phyloP scores from a whole-genome alignment of 305 asterid genomes.

The Ilex paraguariensis region DNA sequence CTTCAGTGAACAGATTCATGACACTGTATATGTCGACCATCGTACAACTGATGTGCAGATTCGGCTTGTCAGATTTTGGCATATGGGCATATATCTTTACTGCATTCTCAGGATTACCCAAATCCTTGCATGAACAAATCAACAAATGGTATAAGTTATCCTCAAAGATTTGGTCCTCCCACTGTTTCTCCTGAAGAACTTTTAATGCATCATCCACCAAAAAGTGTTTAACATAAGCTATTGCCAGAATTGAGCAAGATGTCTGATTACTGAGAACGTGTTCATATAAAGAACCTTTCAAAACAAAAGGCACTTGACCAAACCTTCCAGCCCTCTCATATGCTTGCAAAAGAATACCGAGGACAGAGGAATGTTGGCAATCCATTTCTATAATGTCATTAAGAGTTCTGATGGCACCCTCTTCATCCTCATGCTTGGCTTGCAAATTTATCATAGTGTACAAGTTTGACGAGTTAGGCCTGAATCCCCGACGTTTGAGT shows the following conservation, averaged over 20 bases:
- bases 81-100: conserved; percentile 47
- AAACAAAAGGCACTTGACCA: conserved; percentile 36
- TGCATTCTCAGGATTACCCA: conserved; percentile 52
- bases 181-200: conserved; percentile 54
- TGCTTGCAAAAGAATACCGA: conserved; percentile 64
- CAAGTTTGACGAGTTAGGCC: conserved; percentile 70
- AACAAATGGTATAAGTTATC: conserved; percentile 74
- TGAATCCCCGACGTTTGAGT: conserved; percentile 52
- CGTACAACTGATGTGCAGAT: conserved; percentile 69
- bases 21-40: conserved; percentile 81
- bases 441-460: conserved; percentile 79
- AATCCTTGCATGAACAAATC: conserved; percentile 84
- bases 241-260: conserved; percentile 59
- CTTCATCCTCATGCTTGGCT: conserved; percentile 62
- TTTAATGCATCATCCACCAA: conserved; percentile 56
- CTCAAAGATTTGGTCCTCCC: conserved; percentile 73
- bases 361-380: conserved; percentile 61
- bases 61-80: conserved; percentile 58
- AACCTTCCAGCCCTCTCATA: conserved; percentile 66
- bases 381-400: conserved; percentile 67
- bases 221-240: conserved; percentile 58
- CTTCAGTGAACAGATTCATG: conserved; percentile 46
- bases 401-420: conserved; percentile 40
- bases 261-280: conserved; percentile 53
- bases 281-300: conserved; percentile 53